A percentile compares a stretch with the other conserved stretches of the same genome.
Evolutionary conservation across 805 yeast genomes (phyloP).

Genomic region (Alloascoidea africana): DNA sequence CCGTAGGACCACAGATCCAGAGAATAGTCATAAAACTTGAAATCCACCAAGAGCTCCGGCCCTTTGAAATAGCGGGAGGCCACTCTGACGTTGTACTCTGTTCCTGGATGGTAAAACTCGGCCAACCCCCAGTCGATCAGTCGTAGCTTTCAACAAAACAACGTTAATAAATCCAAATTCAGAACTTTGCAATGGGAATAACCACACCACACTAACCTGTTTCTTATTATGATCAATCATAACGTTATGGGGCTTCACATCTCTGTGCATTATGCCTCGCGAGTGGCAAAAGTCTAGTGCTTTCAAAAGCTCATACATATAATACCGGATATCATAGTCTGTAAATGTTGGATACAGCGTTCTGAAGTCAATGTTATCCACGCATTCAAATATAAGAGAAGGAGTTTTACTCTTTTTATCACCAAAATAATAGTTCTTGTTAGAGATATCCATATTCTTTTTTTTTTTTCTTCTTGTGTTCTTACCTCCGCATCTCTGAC

Average conservation of each 20-base stretch:
- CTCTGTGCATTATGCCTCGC: conserved; percentile 91
- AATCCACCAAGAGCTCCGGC: conserved; percentile 76
- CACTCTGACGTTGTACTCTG: conserved; percentile 81
- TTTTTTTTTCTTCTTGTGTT: too few relatives aligned
- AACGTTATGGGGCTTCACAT: conserved; percentile 86
- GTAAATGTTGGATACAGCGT: conserved; percentile 70
- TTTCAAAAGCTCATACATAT: conserved; percentile 65
- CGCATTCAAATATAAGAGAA: conserved; percentile 73
- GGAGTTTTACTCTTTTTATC: conserved; percentile 51
- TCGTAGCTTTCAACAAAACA: too few relatives aligned
- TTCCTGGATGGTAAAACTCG: conserved; percentile 82
- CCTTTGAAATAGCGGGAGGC: conserved; percentile 89
- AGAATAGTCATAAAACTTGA: conserved; percentile 75
- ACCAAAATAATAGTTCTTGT: not conserved
- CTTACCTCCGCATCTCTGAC: conserved; percentile 70
- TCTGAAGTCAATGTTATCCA: conserved; percentile 77
- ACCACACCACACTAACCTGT: too few relatives aligned
- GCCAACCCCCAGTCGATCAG: conserved; percentile 94
- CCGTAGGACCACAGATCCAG: conserved; percentile 87
- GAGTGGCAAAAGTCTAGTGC: conserved; percentile 86
- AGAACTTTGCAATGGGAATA: too few relatives aligned
- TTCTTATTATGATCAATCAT: conserved; percentile 77
- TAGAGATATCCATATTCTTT: not conserved
- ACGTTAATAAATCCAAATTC: too few relatives aligned
- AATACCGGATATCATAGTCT: conserved; percentile 61